phyloP scores from a whole-genome alignment of 2,329 filamentous ascomycete species.

The Madurella fahalii region DNA sequence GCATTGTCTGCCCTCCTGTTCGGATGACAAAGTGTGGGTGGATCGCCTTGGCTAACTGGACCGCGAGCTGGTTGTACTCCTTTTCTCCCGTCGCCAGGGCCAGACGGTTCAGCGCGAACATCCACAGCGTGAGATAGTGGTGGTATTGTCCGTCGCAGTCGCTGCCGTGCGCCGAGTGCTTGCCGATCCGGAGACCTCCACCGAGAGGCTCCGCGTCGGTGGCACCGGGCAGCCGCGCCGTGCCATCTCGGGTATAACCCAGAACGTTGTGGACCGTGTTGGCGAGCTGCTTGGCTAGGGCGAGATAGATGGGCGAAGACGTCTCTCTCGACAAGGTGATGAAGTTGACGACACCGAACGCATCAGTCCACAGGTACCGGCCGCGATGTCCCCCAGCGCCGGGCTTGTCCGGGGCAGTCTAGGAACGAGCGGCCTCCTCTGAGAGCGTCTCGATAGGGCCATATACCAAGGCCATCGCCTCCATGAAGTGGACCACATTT shows the following conservation, averaged over 20 bases:
- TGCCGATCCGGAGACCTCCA: constrained; percentile 57
- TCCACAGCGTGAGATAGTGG: constrained; percentile 59
- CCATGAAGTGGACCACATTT: constrained; percentile 29
- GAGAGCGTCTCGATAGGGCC: constrained; percentile 29
- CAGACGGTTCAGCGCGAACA: constrained; percentile 57
- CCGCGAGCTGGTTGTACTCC: constrained; percentile 47
- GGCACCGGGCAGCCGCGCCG: constrained; percentile 44
- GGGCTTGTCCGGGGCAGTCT: constrained; percentile 43
- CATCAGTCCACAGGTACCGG: constrained; percentile 58
- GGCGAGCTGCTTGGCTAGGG: constrained; percentile 45
- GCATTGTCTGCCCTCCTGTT: constrained; percentile 7
- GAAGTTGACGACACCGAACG: constrained; percentile 57
- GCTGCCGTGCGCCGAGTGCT: constrained; percentile 42
- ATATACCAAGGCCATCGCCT: constrained; percentile 38
- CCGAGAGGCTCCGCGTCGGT: constrained; percentile 47
- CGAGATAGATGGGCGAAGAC: constrained; percentile 39
- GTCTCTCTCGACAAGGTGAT: constrained; percentile 48
- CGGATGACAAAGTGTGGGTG: constrained; percentile 48
- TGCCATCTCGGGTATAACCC: constrained; percentile 48
- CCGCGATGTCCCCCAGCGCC: constrained; percentile 52
- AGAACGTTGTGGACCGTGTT: constrained; percentile 49
- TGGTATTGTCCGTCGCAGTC: constrained; percentile 59
- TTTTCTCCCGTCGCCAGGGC: constrained; percentile 43
- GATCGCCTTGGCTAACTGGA: constrained; percentile 49
- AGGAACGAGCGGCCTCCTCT: constrained; percentile 30